phyloP scores from a whole-genome alignment of 2,329 filamentous ascomycete species.

The Teratosphaeria epicoccoides region DNA sequence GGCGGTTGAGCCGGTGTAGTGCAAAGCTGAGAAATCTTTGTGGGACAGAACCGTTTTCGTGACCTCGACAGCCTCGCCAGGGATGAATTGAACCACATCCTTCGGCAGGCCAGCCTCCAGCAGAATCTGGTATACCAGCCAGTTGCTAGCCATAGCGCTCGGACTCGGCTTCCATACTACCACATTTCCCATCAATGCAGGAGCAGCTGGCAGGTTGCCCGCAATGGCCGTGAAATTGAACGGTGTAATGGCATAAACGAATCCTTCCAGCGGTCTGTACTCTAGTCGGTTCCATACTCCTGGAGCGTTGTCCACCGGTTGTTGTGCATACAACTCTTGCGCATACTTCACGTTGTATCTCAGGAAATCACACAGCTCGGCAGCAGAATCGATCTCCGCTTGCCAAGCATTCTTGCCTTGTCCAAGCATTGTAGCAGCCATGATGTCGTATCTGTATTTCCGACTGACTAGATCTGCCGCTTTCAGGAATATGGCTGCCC shows the following conservation, averaged over 20 bases:
- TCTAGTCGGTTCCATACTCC: slow-evolving; percentile 90
- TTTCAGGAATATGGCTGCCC: slow-evolving; percentile 89
- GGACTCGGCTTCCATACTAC: slow-evolving; percentile 97
- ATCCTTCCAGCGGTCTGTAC: slow-evolving; percentile 82
- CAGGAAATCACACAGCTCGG: slow-evolving; percentile 85
- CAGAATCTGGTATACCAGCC: slow-evolving; percentile 80
- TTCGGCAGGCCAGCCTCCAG: slow-evolving; percentile 81
- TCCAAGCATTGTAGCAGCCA: slow-evolving; percentile 90
- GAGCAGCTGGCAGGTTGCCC: slow-evolving; percentile 72
- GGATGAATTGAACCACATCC: slow-evolving; percentile 87
- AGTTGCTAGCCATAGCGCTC: slow-evolving; percentile 78
- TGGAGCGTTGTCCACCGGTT: slow-evolving; percentile 71
- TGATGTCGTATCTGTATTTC: slow-evolving; percentile 94
- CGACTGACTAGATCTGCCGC: slow-evolving; percentile 80
- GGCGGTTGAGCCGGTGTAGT: slow-evolving; percentile 87
- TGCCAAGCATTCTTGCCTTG: slow-evolving; percentile 99
- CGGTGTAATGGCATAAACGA: slow-evolving; percentile 86
- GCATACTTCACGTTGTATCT: slow-evolving; percentile 87
- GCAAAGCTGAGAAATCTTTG: slow-evolving; percentile 75
- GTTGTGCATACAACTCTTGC: slow-evolving; percentile 77
- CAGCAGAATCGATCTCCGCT: slow-evolving; percentile 94
- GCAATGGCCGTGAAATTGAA: slow-evolving; percentile 98
- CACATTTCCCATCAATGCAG: slow-evolving; percentile 85
- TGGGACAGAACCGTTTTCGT: slow-evolving; percentile 68
- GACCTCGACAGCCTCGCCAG: slow-evolving; percentile 74